Evolutionary conservation across 2,329 filamentous ascomycete species (phyloP).

Genomic region (Neofusicoccum umdonicola): DNA sequence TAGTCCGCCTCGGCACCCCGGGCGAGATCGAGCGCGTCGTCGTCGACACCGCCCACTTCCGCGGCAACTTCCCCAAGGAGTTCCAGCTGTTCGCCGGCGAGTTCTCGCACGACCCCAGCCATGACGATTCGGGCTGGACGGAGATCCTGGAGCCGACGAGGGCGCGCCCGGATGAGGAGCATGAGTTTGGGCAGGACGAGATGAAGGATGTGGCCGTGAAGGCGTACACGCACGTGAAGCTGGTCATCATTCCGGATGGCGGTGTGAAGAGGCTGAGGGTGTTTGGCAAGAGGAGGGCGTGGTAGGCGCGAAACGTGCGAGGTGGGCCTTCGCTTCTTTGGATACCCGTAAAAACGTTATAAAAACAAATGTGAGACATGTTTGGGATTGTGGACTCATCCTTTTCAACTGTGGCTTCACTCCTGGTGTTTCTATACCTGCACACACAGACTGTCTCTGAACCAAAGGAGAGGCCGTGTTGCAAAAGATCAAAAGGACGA

Average conservation of each 20-base stretch:
- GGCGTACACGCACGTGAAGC: constrained; percentile 77
- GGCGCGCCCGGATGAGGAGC: constrained; percentile 70
- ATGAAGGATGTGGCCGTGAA: constrained; percentile 53
- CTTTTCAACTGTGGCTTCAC: background rate
- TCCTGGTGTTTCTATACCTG: no score
- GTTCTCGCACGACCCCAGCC: constrained; percentile 57
- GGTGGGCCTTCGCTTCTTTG: background rate
- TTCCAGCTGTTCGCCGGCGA: constrained; percentile 63
- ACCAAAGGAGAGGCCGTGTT: no score
- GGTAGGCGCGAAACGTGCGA: background rate
- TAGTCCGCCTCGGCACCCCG: constrained; percentile 68
- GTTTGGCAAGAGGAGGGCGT: constrained; percentile 54
- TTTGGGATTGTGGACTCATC: background rate
- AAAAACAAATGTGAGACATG: background rate
- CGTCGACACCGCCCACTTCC: constrained; percentile 78
- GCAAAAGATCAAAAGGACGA: no score
- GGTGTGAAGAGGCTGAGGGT: constrained; percentile 85
- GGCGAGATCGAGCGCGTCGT: constrained; percentile 65
- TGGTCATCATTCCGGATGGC: constrained; percentile 90
- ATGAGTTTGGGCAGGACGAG: constrained; percentile 54
- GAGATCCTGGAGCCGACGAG: constrained; percentile 66
- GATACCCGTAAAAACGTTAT: background rate
- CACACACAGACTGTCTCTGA: no score
- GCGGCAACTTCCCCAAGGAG: constrained; percentile 80
- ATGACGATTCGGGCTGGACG: constrained; percentile 61